phyloP scores from a whole-genome alignment of 495 filamentous ascomycete genomes.

The Venustampulla echinocandica region DNA sequence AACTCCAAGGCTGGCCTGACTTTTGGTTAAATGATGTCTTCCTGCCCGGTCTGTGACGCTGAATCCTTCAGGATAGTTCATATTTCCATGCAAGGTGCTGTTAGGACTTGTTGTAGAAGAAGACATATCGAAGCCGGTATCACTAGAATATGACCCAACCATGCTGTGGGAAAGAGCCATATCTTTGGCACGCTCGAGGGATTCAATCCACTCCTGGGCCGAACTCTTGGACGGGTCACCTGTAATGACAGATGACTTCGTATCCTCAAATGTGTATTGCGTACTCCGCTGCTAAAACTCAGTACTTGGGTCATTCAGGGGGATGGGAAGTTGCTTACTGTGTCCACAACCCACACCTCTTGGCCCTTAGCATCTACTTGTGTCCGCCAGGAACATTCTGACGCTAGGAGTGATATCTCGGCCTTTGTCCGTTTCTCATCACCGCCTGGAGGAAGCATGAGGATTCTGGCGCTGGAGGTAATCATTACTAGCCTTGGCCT shows the following conservation, averaged over 20 bases:
- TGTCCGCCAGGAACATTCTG: constrained; percentile 67
- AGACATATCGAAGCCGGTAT: constrained; percentile 62
- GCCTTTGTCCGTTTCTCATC: constrained; percentile 94
- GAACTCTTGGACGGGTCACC: constrained; percentile 38
- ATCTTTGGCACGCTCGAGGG: constrained; percentile 71
- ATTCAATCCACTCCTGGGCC: constrained; percentile 81
- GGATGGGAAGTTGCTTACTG: constrained; percentile 44
- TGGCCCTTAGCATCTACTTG: constrained; percentile 76
- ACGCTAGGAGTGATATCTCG: constrained; percentile 69
- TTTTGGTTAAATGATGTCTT: constrained; percentile 44
- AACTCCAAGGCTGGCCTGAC: constrained; percentile 38
- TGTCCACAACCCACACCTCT: constrained; percentile 86
- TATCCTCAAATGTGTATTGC: constrained; percentile 89
- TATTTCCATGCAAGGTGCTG: constrained; percentile 55
- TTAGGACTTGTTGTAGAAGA: constrained; percentile 62
- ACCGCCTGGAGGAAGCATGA: constrained; percentile 84
- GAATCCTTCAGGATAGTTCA: constrained; percentile 29
- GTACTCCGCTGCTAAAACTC: constrained; percentile 60
- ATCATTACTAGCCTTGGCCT: constrained; percentile 90
- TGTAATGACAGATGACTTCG: constrained; percentile 47
- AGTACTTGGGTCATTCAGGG: not conserved
- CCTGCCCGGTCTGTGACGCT: constrained; percentile 40
- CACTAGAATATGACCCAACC: constrained; percentile 55
- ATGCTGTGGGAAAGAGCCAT: constrained; percentile 65
- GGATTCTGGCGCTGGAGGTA: constrained; percentile 79